Conservation (phyloP, 495 filamentous ascomycete species). For the Neurospora sp. region DNA sequence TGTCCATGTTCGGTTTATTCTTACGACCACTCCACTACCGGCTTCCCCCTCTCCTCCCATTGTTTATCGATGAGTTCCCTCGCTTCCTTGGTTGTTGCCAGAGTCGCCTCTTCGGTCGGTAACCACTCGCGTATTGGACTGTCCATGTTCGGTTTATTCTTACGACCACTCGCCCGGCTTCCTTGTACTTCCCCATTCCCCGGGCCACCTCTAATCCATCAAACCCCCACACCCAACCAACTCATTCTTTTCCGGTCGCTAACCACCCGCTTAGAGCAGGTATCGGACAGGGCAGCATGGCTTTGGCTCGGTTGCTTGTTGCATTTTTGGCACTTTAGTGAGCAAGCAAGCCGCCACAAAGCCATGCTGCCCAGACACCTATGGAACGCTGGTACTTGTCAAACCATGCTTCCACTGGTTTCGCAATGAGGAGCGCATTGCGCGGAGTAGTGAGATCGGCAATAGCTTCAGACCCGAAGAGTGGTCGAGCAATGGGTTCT, state of each 20-base stretch:
- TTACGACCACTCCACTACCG: constrained; percentile 15
- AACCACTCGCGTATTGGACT: background rate
- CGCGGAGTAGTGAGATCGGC: no score
- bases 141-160: constrained; percentile 18
- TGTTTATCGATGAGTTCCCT: constrained; percentile 50
- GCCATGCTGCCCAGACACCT: background rate
- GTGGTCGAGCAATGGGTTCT: background rate
- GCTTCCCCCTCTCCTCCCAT: constrained; percentile 43
- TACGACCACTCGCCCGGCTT: constrained; percentile 11
- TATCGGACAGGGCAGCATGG: background rate
- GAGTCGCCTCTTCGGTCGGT: constrained; percentile 9
- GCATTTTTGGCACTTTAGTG: constrained; percentile 46
- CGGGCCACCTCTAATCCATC: background rate
- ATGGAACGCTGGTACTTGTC: background rate
- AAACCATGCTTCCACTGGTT: no score
- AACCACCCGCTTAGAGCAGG: constrained; percentile 1
- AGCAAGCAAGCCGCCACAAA: constrained; percentile 48
- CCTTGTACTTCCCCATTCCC: background rate
- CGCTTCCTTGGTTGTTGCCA: constrained; percentile 37
- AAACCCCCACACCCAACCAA: constrained; percentile 32
- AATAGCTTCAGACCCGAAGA: no score
- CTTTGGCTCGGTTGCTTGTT: constrained; percentile 10
- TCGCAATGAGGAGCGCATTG: no score
- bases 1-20: constrained; percentile 13
- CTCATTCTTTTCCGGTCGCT: constrained; percentile 22